phyloP scores from a whole-genome alignment of 108 stramenopile genomes.

The Aurantiochytrium sp. region DNA sequence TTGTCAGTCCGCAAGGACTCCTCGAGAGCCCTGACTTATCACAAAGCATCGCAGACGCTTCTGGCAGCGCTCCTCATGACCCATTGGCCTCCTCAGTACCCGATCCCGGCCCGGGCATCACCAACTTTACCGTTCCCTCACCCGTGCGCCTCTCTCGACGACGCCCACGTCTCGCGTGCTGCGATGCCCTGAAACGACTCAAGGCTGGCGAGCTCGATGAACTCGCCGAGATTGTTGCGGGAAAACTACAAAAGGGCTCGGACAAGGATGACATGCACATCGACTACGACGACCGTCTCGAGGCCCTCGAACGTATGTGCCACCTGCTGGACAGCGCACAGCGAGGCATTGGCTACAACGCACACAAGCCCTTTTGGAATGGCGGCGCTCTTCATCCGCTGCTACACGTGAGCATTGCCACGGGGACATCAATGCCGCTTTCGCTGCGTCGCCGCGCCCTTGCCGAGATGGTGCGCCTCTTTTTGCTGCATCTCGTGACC shows the following conservation, averaged over 20 bases:
- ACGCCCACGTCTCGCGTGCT: not conserved
- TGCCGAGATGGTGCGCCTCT: not conserved
- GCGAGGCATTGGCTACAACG: not conserved
- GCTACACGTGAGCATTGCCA: not conserved
- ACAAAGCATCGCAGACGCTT: not conserved
- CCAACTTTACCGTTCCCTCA: too few species aligned
- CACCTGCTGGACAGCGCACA: not conserved
- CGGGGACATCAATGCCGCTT: not conserved
- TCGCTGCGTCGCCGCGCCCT: not conserved
- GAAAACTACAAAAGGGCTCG: too few species aligned
- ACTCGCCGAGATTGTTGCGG: too few species aligned
- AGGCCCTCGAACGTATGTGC: not conserved
- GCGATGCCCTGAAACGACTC: not conserved
- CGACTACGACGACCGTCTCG: not conserved
- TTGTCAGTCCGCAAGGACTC: not conserved
- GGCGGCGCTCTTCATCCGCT: not conserved
- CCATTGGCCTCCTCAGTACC: too few species aligned
- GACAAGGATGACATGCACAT: too few species aligned
- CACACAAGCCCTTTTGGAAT: not conserved
- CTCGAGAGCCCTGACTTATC: not conserved
- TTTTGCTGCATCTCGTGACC: not conserved
- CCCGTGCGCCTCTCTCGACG: too few species aligned
- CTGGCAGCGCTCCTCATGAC: not conserved
- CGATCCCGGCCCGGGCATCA: too few species aligned
- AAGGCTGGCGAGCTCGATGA: too few species aligned